Base-by-base conservation (phyloP, 2,329 filamentous ascomycete genomes). In the Orbilia javanica region DNA sequence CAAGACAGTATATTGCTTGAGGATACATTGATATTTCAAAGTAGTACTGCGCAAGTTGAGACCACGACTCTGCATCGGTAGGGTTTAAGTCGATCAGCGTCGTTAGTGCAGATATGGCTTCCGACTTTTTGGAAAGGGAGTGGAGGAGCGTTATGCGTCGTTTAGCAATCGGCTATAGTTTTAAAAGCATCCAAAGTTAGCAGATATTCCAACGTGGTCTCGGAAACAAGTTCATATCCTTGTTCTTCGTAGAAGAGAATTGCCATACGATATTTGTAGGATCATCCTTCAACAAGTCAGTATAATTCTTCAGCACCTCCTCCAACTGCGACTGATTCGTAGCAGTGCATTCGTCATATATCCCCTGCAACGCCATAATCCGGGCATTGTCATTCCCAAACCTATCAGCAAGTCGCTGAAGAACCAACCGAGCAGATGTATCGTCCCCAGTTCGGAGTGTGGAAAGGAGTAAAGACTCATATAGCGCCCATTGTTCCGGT, bases 11-110 rank as follows among this genome's bases (percentile, higher is more conserved):
- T 63, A 97, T 90, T 44, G 94, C 92, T 84, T 98, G 95, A 13
- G 90, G 86, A 82, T 92, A 93, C 81, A 95, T 85, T 0, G 92
- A 93, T 83, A 95, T 92, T 20, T 88, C 87, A 31, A 94, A 87
- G 84, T 99, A 98, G 79, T 97, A 85, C 83, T 97, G 93, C 66
- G 93, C 90, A 81, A 98, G 87, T 85, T 99, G 96, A 65, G 93
- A 89, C 96, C 96, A 99, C 8, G 92, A 91, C 86, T 99, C 96
- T 4, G 91, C 90, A 85, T 99, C 96, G 1, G 93, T 97, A 1
- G 96, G 94, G 67, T 91, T 92, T 79, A 91, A 90, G 82, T 96
- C 92, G 55, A 99, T 86, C 29, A 98, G 87, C 71, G 90, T 88
- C 79, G 90, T 90, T 73, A 98, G 85, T 29, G 91, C 90, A 34